These are phyloP conservation scores for Begonia masoniana DNA, from an alignment of 306 rosid genomes.

Conservation along the genomic window DNA sequence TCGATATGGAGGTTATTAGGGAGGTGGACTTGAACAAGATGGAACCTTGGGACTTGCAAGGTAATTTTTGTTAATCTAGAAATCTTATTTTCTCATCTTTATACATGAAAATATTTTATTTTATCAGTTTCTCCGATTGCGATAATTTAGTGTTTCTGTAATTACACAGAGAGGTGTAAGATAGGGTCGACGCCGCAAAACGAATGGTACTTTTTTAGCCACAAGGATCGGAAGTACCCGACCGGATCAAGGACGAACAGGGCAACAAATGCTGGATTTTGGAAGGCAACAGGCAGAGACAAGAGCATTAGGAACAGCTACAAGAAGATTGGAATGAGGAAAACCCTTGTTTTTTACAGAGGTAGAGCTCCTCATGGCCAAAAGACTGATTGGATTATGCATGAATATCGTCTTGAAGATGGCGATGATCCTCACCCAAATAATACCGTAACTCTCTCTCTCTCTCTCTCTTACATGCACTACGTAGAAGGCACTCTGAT, in stretches of 20 bases:
- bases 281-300: conserved; percentile 98
- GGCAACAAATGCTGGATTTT: conserved; percentile 88
- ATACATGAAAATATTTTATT: neutral
- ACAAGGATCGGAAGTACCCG: conserved; percentile 90
- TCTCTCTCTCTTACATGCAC: neutral
- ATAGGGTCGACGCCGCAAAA: conserved; percentile 95
- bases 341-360: conserved; percentile 82
- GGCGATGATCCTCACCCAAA: conserved; percentile 34
- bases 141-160: neutral
- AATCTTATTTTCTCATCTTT: neutral
- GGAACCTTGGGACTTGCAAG: conserved; percentile 99
- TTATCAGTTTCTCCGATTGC: neutral
- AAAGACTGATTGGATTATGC: conserved; percentile 97
- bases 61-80: conserved; percentile 14
- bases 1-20: conserved; percentile 89
- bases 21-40: conserved; percentile 97
- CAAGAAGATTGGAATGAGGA: conserved; percentile 89
- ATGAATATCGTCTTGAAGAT: conserved; percentile 88
- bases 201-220: conserved; percentile 97
- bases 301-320: conserved; percentile 68
- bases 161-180: conserved; percentile 55
- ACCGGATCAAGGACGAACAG: conserved; percentile 96
- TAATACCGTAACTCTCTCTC: conserved; percentile 22
- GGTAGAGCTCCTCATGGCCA: conserved; percentile 98
- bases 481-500: neutral